phyloP scores from a whole-genome alignment of 805 yeast species.

The Wickerhamiella sergipiensis region DNA sequence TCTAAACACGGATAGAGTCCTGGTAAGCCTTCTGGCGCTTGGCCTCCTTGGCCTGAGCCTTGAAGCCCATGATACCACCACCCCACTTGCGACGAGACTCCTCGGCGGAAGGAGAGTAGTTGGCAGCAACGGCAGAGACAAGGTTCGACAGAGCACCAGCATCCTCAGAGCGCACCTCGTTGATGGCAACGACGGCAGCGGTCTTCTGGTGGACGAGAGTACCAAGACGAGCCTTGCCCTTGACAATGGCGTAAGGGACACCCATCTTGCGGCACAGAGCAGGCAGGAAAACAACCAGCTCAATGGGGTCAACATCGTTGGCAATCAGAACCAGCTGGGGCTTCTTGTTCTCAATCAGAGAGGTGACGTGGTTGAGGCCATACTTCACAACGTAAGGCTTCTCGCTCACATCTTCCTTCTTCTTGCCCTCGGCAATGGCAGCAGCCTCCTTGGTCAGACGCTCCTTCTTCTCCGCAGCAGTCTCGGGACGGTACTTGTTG shows the following conservation, averaged over 20 bases:
- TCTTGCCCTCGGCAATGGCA: slow-evolving; percentile 96
- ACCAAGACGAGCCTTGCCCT: slow-evolving; percentile 98
- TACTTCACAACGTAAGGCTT: slow-evolving; percentile 95
- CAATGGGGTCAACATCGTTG: slow-evolving; percentile 98
- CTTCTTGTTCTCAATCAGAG: slow-evolving; percentile 95
- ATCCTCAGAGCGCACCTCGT: slow-evolving; percentile 90
- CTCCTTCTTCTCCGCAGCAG: slow-evolving; percentile 94
- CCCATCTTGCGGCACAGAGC: slow-evolving; percentile 99
- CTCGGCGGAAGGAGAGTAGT: slow-evolving; percentile 89
- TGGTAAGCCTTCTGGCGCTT: slow-evolving; percentile 52
- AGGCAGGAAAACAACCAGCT: slow-evolving; percentile 92
- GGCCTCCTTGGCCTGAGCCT: slow-evolving; percentile 74
- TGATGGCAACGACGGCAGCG: slow-evolving; percentile 92
- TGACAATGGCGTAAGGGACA: slow-evolving; percentile 95
- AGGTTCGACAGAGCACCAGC: slow-evolving; percentile 88
- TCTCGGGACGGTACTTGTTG: slow-evolving; percentile 99
- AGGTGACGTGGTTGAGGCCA: slow-evolving; percentile 98
- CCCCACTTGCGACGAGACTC: slow-evolving; percentile 99
- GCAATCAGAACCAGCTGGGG: slow-evolving; percentile 95
- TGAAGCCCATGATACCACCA: slow-evolving; percentile 97
- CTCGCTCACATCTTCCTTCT: slow-evolving; percentile 90
- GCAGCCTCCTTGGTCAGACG: slow-evolving; percentile 96
- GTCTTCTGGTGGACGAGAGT: slow-evolving; percentile 96
- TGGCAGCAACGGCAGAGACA: slow-evolving; percentile 83
- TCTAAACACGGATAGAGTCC: slow-evolving; percentile 26